Evolutionary conservation across 768 basidiomycete genomes (phyloP).

Genomic region (Termitomyces sp.): DNA sequence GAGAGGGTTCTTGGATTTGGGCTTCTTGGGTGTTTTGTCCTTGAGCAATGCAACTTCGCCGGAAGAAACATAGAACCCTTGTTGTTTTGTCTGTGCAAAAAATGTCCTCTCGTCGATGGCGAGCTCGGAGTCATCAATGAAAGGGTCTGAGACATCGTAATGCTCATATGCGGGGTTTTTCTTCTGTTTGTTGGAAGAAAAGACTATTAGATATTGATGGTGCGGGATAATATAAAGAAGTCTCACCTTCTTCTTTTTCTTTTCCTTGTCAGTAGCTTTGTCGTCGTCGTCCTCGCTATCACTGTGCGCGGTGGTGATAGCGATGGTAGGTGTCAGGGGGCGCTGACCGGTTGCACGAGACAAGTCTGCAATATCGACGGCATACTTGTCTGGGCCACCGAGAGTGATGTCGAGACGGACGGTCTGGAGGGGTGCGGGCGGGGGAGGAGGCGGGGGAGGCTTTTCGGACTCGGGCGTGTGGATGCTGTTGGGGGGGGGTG

Average conservation of each 20-base stretch:
- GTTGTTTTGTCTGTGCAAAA: slow-evolving; percentile 88
- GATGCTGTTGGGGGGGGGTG: too few relatives aligned
- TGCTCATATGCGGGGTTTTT: slow-evolving; percentile 62
- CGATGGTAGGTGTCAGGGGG: slow-evolving; percentile 19
- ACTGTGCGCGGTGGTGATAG: slow-evolving; percentile 31
- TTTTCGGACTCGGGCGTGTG: too few relatives aligned
- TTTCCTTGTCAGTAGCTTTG: slow-evolving; percentile 19
- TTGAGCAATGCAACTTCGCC: slow-evolving; percentile 86
- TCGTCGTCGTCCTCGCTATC: slow-evolving; percentile 46
- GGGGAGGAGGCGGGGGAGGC: slow-evolving; percentile 33
- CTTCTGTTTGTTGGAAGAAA: slow-evolving; percentile 25
- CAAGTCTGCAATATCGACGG: slow-evolving; percentile 49
- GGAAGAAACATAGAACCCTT: slow-evolving; percentile 87
- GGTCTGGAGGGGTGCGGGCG: slow-evolving; percentile 45
- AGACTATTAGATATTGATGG: background rate
- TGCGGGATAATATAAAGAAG: background rate
- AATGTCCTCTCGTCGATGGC: slow-evolving; percentile 86
- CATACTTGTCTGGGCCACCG: slow-evolving; percentile 62
- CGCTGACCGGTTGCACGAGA: slow-evolving; percentile 57
- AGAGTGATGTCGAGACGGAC: slow-evolving; percentile 57
- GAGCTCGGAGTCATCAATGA: slow-evolving; percentile 97
- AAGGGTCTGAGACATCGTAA: slow-evolving; percentile 89
- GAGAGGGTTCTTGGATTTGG: slow-evolving; percentile 55
- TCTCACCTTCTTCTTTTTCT: slow-evolving; percentile 29
- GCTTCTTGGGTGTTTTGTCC: slow-evolving; percentile 74